Base-by-base conservation (phyloP, 2,329 filamentous ascomycete species). In the Xylaria polymorpha region DNA sequence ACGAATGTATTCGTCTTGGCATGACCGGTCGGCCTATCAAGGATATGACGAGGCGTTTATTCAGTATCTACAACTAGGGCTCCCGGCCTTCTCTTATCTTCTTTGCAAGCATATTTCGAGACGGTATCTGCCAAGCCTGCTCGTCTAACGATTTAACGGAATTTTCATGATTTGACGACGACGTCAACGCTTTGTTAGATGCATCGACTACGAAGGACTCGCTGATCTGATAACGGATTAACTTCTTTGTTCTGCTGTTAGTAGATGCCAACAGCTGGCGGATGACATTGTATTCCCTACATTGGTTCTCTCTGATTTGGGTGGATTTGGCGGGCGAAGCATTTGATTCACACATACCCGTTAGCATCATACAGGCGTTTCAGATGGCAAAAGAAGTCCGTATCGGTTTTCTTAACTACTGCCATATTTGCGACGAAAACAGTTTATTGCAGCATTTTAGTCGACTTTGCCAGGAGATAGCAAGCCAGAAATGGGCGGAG, bases 341-440 rank as follows among this genome's bases (percentile, higher is more conserved):
- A 20, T 63, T 58, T 55, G 57, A 48, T 65, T 63, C 39, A 15
- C 48, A 50, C 37, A 60, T 68, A 65, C 61, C 46, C 58, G 46
- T 60, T 58, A 18, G 53, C 61, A 70, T 66, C 44, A 18, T 58
- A 55, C 25, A 55, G 64, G 64, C 57, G 64, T 70, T 64, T 20
- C 39, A 59, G 41, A 56, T 32, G 55, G 60, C 56, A 51, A 44
- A 48, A 12, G 48, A 61, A 46, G 35, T 60, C n/a, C 12, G 22
- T 35, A 48, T 55, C 62, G 35, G 43, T 53, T 58, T 35, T 53
- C 20, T 32, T n/a, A 18, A 32, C 25, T 46, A 41, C 4, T 29
- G 29, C 2, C 41, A 46, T 32, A 14, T 41, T 60, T 55, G 60
- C 56, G 12, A 46, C 25, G 25, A 18, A 43, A 55, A 44, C n/a